A percentile compares a stretch with the other conserved stretches of the same genome.
These are phyloP conservation scores for Halophytophthora polymorphica DNA, from an alignment of 352 stramenopile species.

Conservation along the genomic window DNA sequence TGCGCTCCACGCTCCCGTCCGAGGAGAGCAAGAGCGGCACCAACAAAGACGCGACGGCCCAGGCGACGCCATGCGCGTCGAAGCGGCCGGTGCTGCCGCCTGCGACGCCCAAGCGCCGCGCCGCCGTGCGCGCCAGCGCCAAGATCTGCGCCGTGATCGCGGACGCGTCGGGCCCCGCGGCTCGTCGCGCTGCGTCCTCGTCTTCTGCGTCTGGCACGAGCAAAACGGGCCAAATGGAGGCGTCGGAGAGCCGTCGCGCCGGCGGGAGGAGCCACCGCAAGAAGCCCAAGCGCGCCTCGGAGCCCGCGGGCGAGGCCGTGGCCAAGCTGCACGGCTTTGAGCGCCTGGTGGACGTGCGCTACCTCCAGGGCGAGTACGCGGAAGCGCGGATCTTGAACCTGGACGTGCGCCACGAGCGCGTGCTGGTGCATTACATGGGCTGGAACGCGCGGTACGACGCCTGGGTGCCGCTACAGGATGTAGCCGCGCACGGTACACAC, in stretches of 20 bases:
- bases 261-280: not conserved
- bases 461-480: conserved; percentile 44
- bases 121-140: conserved; percentile 12
- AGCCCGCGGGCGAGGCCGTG: not conserved
- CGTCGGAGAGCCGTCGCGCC: not conserved
- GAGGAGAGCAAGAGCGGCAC: conserved; percentile 7
- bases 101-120: conserved; percentile 20
- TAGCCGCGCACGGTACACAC: conserved; percentile 54
- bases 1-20: conserved; percentile 51
- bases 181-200: too few relatives aligned
- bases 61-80: not conserved
- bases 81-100: conserved; percentile 6
- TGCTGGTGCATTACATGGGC: conserved; percentile 75
- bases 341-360: conserved; percentile 58
- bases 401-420: conserved; percentile 23
- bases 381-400: conserved; percentile 61
- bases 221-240: conserved; percentile 11
- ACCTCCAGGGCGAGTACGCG: conserved; percentile 48
- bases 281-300: not conserved
- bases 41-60: not conserved
- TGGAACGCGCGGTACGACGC: conserved; percentile 74
- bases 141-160: conserved; percentile 16
- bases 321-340: conserved; percentile 32
- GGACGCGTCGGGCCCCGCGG: conserved; percentile 3
- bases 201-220: too few relatives aligned